Base-by-base conservation (phyloP, 305 asterid genomes). In the Salvia sclarea region DNA sequence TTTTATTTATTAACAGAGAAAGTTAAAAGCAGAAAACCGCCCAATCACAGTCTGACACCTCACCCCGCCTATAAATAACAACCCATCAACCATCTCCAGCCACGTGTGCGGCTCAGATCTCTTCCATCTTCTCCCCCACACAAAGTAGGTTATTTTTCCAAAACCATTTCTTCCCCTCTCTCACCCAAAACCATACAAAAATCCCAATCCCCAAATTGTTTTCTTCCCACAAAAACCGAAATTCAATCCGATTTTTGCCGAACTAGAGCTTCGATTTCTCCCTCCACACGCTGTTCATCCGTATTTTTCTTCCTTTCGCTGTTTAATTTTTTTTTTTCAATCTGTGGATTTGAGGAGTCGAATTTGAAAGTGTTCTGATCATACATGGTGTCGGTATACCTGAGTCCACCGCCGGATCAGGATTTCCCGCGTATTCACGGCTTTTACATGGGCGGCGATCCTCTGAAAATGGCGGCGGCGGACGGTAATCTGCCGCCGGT, bases 311-410 rank as follows among this genome's bases (percentile, higher is more conserved):
- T 10, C 35, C 3, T 38, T 4, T 3, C 13, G 17, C 6, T 1
- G 47, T 5, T 50, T 30, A 55, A 12, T 40, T 30, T 4, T 6
- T 2, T 24, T 0, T 12, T 44, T 13, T 5, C 2, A 4, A 18
- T 31, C 8, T 13, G 21, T 8, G 48, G 16, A 60, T 45, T 70
- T 9, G 54, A 43, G 55, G 49, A 16, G 64, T 28, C 52, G 70
- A 54, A 54, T 64, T 28, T 28, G 47, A 56, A 21, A 2, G 64
- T 16, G 37, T 2, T 37, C 8, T 56, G 76, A 70, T 61, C 63
- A 74, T 35, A 67, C 72, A 92, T 89, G 98, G 95, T 92, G 80
- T 92, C 98, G 6, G 88, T 83, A 68, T 82, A 86, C 55, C 88
- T 87, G 61, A 86, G 77, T 68, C 89, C 90, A 11, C 84, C 85